These are phyloP conservation scores for Thalia dealbata DNA, from an alignment of 176 grass and related monocot species.

Conservation along the genomic window DNA sequence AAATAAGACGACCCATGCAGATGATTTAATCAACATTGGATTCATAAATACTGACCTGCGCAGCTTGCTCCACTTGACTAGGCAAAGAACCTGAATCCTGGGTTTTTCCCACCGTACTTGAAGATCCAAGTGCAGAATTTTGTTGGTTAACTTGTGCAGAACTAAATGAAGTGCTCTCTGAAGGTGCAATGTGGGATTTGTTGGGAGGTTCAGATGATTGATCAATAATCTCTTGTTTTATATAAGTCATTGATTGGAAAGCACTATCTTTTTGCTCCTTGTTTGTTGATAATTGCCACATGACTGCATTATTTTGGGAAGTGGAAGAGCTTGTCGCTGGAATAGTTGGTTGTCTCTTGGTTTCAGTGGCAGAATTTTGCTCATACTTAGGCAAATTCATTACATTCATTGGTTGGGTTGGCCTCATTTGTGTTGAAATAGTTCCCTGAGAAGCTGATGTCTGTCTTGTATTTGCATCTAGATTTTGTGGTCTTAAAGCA, in stretches of 20 bases:
- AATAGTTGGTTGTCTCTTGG: constrained; percentile 14
- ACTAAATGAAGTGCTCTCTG: constrained; percentile 25
- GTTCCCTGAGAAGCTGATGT: constrained; percentile 30
- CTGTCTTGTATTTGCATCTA: constrained; percentile 38
- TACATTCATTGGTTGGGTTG: constrained; percentile 7
- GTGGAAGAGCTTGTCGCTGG: constrained; percentile 8
- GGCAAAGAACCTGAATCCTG: constrained; percentile 33
- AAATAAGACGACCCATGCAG: no score
- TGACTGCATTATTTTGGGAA: constrained; percentile 31
- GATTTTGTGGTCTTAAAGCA: constrained; percentile 40
- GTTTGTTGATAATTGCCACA: constrained; percentile 35
- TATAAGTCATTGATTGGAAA: constrained; percentile 34
- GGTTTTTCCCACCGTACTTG: constrained; percentile 28
- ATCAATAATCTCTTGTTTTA: constrained; percentile 44
- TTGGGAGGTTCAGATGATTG: constrained; percentile 27
- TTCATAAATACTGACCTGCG: constrained; percentile 40
- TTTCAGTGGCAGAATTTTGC: constrained; percentile 12
- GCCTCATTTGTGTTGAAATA: constrained; percentile 28
- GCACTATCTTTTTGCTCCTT: constrained; percentile 46
- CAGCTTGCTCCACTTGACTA: constrained; percentile 36
- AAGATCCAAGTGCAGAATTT: constrained; percentile 27
- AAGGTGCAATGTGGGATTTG: constrained; percentile 6
- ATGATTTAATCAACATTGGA: background rate
- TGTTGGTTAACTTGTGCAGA: constrained; percentile 49
- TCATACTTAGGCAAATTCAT: constrained; percentile 19